These are phyloP conservation scores for Hypoxylon sp. DNA, from an alignment of 2,329 filamentous ascomycete genomes.

Conservation along the genomic window DNA sequence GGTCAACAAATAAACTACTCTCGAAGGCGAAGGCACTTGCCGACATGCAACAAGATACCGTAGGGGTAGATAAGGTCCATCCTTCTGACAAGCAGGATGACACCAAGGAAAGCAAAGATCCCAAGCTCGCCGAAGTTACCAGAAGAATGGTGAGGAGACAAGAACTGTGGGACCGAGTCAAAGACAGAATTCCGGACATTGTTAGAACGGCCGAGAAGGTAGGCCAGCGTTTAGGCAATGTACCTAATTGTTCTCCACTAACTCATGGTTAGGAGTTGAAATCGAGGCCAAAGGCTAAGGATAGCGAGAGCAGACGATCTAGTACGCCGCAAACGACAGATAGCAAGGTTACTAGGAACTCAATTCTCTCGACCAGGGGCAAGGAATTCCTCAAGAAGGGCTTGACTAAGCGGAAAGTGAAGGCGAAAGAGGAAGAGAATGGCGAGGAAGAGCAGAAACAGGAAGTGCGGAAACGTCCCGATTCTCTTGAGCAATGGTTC, in stretches of 20 bases:
- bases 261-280: neutral
- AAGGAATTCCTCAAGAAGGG: slow-evolving; percentile 20
- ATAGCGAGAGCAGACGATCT: slow-evolving; percentile 5
- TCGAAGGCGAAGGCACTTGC: neutral
- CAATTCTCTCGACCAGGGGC: slow-evolving; percentile 26
- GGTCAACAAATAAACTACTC: neutral
- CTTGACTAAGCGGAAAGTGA: slow-evolving; percentile 35
- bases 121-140: neutral
- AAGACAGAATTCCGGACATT: slow-evolving; percentile 12
- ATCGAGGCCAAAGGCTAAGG: neutral
- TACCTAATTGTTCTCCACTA: neutral
- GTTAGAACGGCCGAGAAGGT: slow-evolving; percentile 2
- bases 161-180: slow-evolving; percentile 11
- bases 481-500: slow-evolving; percentile 51
- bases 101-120: neutral
- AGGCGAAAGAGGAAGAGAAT: neutral
- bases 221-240: neutral
- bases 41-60: slow-evolving; percentile 7
- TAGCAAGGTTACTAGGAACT: slow-evolving; percentile 9
- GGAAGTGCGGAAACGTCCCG: slow-evolving; percentile 4
- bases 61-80: neutral
- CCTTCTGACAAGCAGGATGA: neutral
- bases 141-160: neutral
- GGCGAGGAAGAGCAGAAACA: neutral
- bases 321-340: neutral